These are phyloP conservation scores for Asparagopsis taxiformis DNA, from an alignment of 31 red algal genomes.

Conservation along the genomic window DNA sequence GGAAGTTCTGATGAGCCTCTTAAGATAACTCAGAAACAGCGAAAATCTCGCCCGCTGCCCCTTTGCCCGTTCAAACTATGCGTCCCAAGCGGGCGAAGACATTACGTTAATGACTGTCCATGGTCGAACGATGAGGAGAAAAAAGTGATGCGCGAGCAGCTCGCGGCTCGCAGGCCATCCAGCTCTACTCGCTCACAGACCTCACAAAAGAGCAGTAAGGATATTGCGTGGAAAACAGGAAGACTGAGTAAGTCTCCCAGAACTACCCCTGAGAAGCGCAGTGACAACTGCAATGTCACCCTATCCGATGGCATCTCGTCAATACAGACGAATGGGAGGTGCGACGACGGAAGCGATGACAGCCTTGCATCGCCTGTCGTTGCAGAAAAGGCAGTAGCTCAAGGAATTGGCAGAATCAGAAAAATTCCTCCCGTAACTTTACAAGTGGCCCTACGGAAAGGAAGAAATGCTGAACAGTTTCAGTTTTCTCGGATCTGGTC, in stretches of 20 bases:
- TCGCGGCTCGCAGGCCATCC: too few relatives aligned
- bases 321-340: background rate
- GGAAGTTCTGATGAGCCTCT: background rate
- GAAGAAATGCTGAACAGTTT: background rate
- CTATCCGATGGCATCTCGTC: constrained; percentile 2
- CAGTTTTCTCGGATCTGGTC: constrained; percentile 2
- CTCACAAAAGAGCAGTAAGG: background rate
- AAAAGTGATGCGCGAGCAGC: too few relatives aligned
- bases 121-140: too few relatives aligned
- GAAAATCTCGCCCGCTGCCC: background rate
- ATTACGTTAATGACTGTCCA: constrained; percentile 7
- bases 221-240: background rate
- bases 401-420: background rate
- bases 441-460: constrained; percentile 11
- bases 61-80: constrained; percentile 7
- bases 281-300: background rate
- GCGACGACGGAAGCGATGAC: constrained; percentile 33
- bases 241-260: too few relatives aligned
- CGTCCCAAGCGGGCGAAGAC: background rate
- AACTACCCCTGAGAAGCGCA: too few relatives aligned
- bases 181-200: background rate
- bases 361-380: constrained; percentile 19
- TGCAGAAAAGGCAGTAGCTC: constrained; percentile 17
- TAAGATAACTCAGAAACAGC: background rate
- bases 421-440: constrained; percentile 2